A percentile compares a stretch with the other conserved stretches of the same genome.
Evolutionary conservation across 257 asterid species (phyloP).

Genomic region (Penstemon davidsonii): DNA sequence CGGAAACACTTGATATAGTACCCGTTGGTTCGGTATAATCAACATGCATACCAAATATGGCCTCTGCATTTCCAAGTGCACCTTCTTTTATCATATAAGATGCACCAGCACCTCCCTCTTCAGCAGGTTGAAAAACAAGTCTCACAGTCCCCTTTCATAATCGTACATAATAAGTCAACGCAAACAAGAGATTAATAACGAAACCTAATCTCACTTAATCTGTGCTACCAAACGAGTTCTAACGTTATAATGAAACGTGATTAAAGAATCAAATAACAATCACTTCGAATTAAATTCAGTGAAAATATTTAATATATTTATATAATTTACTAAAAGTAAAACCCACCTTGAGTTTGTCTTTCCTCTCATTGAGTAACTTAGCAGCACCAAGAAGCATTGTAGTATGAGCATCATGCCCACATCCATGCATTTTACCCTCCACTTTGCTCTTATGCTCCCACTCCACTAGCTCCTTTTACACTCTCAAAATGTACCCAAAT

Average conservation of each 20-base stretch:
- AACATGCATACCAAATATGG: conserved; percentile 79
- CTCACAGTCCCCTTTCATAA: conserved; percentile 66
- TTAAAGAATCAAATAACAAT: conserved; percentile 13
- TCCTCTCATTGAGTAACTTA: conserved; percentile 66
- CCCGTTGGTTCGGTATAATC: conserved; percentile 59
- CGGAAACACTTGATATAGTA: conserved; percentile 47
- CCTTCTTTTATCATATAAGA: conserved; percentile 79
- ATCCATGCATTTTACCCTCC: conserved; percentile 84
- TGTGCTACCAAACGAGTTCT: neutral
- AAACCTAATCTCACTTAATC: neutral
- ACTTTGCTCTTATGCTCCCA: conserved; percentile 93
- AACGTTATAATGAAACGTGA: neutral
- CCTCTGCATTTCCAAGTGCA: conserved; percentile 72
- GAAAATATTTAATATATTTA: conserved; percentile 5
- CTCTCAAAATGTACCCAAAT: conserved; percentile 10
- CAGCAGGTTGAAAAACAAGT: conserved; percentile 92
- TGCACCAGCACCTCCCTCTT: conserved; percentile 94
- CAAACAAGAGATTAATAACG: neutral
- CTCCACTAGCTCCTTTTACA: conserved; percentile 67
- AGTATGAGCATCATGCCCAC: conserved; percentile 96
- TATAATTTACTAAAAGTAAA: conserved; percentile 3
- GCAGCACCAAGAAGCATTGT: conserved; percentile 96
- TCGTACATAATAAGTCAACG: conserved; percentile 8
- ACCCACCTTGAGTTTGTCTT: conserved; percentile 64
- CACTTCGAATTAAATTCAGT: neutral